A percentile compares a stretch with the other conserved stretches of the same genome.
Conservation (phyloP, 306 rosid species). For the Prunus persica region DNA sequence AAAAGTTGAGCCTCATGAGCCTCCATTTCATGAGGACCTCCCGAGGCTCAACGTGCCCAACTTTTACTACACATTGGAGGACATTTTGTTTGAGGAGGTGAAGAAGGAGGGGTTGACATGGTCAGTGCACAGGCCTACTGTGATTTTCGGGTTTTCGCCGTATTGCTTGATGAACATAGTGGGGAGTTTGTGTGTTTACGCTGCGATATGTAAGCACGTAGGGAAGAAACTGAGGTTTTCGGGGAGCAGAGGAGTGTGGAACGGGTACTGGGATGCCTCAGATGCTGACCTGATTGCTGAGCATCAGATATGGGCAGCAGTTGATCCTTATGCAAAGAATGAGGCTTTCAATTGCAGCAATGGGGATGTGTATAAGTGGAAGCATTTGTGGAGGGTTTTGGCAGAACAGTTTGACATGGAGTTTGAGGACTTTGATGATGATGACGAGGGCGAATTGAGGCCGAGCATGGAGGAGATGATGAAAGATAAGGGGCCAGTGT, state of each 20-base stretch:
- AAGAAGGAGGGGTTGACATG: conserved; percentile 47
- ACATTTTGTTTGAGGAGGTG: conserved; percentile 44
- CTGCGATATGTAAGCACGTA: conserved; percentile 58
- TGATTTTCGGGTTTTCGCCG: conserved; percentile 56
- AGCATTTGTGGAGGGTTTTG: conserved; percentile 55
- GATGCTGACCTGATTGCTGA: conserved; percentile 67
- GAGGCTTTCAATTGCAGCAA: conserved; percentile 55
- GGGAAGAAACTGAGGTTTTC: conserved; percentile 48
- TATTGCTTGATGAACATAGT: conserved; percentile 49
- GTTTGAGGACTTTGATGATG: conserved; percentile 31
- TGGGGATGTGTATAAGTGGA: conserved; percentile 62
- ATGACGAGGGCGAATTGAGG: neutral
- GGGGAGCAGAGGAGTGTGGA: conserved; percentile 43
- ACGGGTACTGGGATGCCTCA: conserved; percentile 29
- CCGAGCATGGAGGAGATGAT: conserved; percentile 34
- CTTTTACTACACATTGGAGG: conserved; percentile 50
- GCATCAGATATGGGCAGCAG: conserved; percentile 69
- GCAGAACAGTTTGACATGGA: conserved; percentile 56
- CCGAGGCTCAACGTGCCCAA: conserved; percentile 44
- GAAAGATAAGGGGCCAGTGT: conserved; percentile 52
- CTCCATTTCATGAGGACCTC: conserved; percentile 43
- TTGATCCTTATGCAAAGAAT: conserved; percentile 52
- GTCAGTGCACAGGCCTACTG: conserved; percentile 50
- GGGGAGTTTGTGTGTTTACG: conserved; percentile 44
- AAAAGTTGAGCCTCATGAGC: conserved; percentile 36